These are phyloP conservation scores for Citrus maxima DNA, from an alignment of 345 rosid genomes.

Conservation along the genomic window DNA sequence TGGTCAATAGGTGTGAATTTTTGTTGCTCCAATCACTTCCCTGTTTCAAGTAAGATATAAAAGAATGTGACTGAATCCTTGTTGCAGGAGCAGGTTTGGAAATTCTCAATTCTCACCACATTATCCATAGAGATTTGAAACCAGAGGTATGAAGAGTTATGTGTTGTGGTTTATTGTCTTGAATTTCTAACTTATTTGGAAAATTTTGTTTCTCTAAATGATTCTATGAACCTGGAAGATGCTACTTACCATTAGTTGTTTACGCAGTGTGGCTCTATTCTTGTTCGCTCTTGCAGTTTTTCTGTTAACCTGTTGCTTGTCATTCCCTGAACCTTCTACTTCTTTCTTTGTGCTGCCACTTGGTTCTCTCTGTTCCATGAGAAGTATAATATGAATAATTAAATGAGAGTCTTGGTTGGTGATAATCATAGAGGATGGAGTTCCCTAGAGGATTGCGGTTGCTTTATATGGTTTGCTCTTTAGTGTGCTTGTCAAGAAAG, in stretches of 20 bases:
- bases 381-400: neutral
- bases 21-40: neutral
- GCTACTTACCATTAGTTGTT: neutral
- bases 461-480: neutral
- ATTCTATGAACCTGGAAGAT: neutral
- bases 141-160: constrained; percentile 41
- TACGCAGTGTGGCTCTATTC: neutral
- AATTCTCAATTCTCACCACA: constrained; percentile 44
- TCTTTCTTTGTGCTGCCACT: neutral
- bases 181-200: neutral
- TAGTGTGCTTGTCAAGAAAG: neutral
- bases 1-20: neutral
- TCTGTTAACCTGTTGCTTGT: neutral
- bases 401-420: neutral
- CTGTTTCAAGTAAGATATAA: neutral
- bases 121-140: constrained; percentile 66
- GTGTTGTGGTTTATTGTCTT: neutral
- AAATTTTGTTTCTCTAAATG: neutral
- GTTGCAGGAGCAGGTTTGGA: constrained; percentile 60
- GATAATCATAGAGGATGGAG: neutral
- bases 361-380: neutral
- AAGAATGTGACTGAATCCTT: neutral
- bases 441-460: neutral
- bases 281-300: neutral
- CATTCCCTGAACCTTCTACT: neutral